A percentile compares a stretch with the other conserved stretches of the same genome.
Conservation (phyloP, 23 red algal genomes). For the Gracilaria domingensis region DNA sequence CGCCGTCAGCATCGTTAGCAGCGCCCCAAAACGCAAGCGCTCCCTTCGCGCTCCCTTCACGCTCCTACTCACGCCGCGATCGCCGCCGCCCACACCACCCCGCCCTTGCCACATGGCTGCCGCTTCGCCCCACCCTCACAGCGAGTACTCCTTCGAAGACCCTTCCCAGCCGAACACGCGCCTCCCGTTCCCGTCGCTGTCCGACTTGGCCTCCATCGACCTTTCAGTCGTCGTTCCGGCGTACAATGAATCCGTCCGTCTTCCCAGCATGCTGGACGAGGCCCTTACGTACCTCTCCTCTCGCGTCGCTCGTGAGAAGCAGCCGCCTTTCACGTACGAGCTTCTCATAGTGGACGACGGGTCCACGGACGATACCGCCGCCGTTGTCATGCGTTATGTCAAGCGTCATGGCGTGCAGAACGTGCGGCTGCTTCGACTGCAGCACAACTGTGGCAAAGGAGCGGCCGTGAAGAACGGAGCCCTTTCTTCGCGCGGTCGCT, state of each 20-base stretch:
- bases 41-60: neutral
- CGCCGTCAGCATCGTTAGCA: neutral
- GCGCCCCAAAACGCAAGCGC: neutral
- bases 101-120: neutral
- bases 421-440: constrained; percentile 75
- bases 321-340: constrained; percentile 79
- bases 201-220: constrained; percentile 7
- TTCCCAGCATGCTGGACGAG: constrained; percentile 88
- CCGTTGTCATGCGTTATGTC: constrained; percentile 64
- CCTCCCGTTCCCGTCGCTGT: constrained; percentile 16
- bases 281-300: constrained; percentile 66
- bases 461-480: constrained; percentile 85
- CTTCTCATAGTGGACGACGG: constrained; percentile 95
- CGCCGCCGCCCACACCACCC: neutral
- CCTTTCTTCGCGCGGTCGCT: constrained; percentile 61
- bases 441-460: constrained; percentile 87
- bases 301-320: neutral
- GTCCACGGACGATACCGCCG: constrained; percentile 78
- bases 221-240: constrained; percentile 90
- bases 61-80: neutral
- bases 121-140: neutral
- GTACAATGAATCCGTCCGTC: constrained; percentile 90
- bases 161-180: neutral
- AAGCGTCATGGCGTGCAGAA: constrained; percentile 11
- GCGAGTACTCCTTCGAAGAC: constrained; percentile 29